These are phyloP conservation scores for Orbilia oligospora DNA, from an alignment of 2,329 filamentous ascomycete genomes.

Conservation along the genomic window DNA sequence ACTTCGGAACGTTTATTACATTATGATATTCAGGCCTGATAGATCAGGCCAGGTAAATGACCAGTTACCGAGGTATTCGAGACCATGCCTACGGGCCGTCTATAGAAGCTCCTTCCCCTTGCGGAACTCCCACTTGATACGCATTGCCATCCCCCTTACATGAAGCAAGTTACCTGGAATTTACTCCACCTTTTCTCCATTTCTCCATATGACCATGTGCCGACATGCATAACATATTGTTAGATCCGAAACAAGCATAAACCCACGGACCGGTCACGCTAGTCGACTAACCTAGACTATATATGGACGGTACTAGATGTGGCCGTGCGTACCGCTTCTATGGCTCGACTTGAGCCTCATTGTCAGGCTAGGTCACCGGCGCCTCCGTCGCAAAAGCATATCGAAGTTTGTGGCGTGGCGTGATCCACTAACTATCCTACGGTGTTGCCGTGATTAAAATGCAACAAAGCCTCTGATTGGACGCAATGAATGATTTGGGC, in stretches of 20 bases:
- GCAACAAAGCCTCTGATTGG: neutral
- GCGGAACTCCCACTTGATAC: neutral
- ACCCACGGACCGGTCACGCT: neutral
- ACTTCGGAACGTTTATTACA: neutral
- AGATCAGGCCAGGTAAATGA: neutral
- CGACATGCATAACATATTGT: conserved; percentile 14
- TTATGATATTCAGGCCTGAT: conserved; percentile 3
- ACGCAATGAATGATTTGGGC: neutral
- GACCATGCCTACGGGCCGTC: neutral
- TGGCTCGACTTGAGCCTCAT: conserved; percentile 17
- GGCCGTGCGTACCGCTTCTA: neutral
- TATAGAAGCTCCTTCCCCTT: conserved; percentile 1
- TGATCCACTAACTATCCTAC: neutral
- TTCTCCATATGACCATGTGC: conserved; percentile 22
- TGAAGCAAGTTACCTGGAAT: conserved; percentile 7
- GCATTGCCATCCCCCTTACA: conserved; percentile 5
- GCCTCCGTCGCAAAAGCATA: neutral
- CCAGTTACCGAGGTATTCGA: conserved; percentile 5
- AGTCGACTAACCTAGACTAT: neutral
- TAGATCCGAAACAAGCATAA: conserved; percentile 5
- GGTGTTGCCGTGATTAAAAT: conserved; percentile 18
- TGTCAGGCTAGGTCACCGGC: neutral
- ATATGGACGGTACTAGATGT: neutral
- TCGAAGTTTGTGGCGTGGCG: neutral
- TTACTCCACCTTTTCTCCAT: neutral